Evolutionary conservation across 371 early-diverging fungal species (phyloP).

Genomic region (Caulochytrium protostelioides): DNA sequence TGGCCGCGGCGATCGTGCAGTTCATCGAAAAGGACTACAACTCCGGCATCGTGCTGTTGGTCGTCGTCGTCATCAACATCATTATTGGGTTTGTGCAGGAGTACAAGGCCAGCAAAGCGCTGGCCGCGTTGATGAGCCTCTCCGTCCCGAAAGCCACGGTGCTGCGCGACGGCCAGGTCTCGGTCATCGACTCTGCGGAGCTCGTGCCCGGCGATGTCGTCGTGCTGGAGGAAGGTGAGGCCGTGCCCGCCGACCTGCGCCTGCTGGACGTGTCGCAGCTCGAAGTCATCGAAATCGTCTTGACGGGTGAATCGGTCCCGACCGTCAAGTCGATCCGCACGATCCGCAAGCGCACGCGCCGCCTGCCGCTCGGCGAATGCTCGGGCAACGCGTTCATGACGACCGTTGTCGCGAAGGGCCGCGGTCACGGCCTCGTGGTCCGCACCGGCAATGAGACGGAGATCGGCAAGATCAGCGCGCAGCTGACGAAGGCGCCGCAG

Average conservation of each 20-base stretch:
- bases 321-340: slow-evolving; percentile 32
- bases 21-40: slow-evolving; percentile 33
- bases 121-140: slow-evolving; percentile 60
- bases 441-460: slow-evolving; percentile 69
- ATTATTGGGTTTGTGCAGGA: slow-evolving; percentile 70
- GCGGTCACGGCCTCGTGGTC: slow-evolving; percentile 64
- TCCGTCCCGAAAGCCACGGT: slow-evolving; percentile 52
- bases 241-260: slow-evolving; percentile 66
- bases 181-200: slow-evolving; percentile 37
- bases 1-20: slow-evolving; percentile 46
- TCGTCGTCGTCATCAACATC: slow-evolving; percentile 53
- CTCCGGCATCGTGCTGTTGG: slow-evolving; percentile 35
- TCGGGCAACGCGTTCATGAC: slow-evolving; percentile 68
- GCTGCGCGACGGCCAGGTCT: slow-evolving; percentile 48
- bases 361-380: slow-evolving; percentile 58
- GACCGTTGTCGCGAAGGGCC: slow-evolving; percentile 51
- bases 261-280: slow-evolving; percentile 57
- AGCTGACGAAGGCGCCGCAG: slow-evolving; percentile 45
- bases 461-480: slow-evolving; percentile 73
- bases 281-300: slow-evolving; percentile 59
- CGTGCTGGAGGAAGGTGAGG: slow-evolving; percentile 57
- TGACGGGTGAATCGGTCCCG: slow-evolving; percentile 67
- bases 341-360: slow-evolving; percentile 26
- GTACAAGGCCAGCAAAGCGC: slow-evolving; percentile 63
- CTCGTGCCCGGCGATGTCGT: slow-evolving; percentile 75